Conservation (phyloP, 139 green algal genomes). For the Chlamydomonas sp. region DNA sequence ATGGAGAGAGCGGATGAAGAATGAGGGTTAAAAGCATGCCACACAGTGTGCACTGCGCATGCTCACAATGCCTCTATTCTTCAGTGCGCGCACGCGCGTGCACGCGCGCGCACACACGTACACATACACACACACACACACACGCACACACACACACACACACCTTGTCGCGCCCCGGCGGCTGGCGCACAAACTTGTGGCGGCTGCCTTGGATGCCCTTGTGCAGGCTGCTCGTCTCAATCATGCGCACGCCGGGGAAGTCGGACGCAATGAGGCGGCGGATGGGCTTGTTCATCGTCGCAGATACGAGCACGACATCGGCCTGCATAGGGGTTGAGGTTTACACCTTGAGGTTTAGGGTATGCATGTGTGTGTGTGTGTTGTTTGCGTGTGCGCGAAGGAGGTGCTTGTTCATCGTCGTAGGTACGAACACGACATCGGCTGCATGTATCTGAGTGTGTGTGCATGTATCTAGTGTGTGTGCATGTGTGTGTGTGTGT, state of each 20-base stretch:
- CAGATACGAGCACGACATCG: slow-evolving; percentile 77
- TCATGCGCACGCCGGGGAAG: slow-evolving; percentile 59
- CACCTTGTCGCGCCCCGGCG: slow-evolving; percentile 60
- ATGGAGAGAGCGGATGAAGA: no score
- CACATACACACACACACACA: not conserved
- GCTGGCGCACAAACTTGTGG: slow-evolving; percentile 77
- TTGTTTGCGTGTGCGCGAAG: slow-evolving; percentile 9
- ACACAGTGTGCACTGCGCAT: no score
- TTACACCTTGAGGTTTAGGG: no score
- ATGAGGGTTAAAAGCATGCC: no score
- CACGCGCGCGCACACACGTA: not conserved
- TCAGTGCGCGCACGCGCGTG: no score
- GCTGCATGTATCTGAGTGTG: slow-evolving; percentile 36
- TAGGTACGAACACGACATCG: slow-evolving; percentile 77
- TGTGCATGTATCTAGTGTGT: no score
- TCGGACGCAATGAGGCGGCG: slow-evolving; percentile 48
- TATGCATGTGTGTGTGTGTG: not conserved
- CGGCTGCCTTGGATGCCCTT: slow-evolving; percentile 52
- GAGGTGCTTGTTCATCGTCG: slow-evolving; percentile 76
- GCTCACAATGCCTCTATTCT: no score
- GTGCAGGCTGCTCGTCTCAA: slow-evolving; percentile 74
- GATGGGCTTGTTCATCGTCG: slow-evolving; percentile 76
- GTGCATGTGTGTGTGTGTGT: not conserved
- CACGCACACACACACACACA: not conserved
- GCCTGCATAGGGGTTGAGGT: slow-evolving; percentile 41